Percentiles rank a stretch among this genome's conserved stretches.
phyloP scores from a whole-genome alignment of 495 filamentous ascomycete genomes.

The Cercophora newfieldiana region DNA sequence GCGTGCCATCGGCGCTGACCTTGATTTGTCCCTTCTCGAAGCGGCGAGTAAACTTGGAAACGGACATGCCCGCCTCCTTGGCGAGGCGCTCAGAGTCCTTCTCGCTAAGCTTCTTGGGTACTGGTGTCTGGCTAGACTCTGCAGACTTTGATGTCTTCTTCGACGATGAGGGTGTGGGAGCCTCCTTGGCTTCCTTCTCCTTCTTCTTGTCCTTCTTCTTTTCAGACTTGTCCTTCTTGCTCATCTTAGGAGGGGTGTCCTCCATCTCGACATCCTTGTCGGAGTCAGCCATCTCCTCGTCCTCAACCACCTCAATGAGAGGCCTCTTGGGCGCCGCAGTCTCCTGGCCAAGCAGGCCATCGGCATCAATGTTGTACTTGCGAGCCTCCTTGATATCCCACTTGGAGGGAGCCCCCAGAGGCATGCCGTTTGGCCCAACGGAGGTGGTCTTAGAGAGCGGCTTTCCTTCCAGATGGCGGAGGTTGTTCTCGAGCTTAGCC shows the following conservation, averaged over 20 bases:
- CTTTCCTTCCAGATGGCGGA: constrained; percentile 87
- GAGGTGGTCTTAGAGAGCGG: constrained; percentile 75
- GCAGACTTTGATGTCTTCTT: constrained; percentile 25
- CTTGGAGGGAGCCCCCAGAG: constrained; percentile 61
- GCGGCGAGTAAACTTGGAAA: constrained; percentile 65
- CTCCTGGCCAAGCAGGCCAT: constrained; percentile 75
- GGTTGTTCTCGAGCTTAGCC: constrained; percentile 78
- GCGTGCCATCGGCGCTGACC: constrained; percentile 56
- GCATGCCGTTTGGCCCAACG: constrained; percentile 70
- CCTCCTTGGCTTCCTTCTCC: constrained; percentile 38
- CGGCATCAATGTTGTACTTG: constrained; percentile 94
- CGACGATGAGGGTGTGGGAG: neutral
- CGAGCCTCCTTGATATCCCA: constrained; percentile 92
- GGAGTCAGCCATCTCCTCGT: constrained; percentile 36
- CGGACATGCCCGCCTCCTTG: constrained; percentile 60
- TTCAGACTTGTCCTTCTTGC: constrained; percentile 30
- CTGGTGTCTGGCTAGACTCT: neutral
- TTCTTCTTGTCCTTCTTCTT: constrained; percentile 49
- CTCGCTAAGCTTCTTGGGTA: constrained; percentile 46
- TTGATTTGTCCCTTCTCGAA: constrained; percentile 64
- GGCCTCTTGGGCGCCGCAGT: constrained; percentile 59
- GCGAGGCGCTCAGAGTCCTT: constrained; percentile 56
- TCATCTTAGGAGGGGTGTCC: constrained; percentile 42
- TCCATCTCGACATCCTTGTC: constrained; percentile 34
- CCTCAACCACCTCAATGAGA: constrained; percentile 55